These are phyloP conservation scores for Nannizzia gypsea DNA, from an alignment of 2,329 filamentous ascomycete genomes.

Conservation along the genomic window DNA sequence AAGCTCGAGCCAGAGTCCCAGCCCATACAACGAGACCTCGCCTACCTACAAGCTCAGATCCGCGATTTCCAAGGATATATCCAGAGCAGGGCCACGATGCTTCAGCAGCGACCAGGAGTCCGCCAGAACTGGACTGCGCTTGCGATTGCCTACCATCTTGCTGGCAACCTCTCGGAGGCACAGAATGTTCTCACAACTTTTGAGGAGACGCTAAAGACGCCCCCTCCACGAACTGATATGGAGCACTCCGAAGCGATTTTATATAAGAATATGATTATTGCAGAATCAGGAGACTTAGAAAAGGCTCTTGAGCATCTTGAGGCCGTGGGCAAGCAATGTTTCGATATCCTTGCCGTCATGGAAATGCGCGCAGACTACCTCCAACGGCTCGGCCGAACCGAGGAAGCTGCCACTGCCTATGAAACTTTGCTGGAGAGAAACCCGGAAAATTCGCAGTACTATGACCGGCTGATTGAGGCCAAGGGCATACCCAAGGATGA, in stretches of 20 bases:
- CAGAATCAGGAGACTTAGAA: conserved; percentile 71
- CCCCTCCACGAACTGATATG: conserved; percentile 64
- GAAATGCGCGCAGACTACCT: conserved; percentile 80
- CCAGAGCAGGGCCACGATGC: conserved; percentile 75
- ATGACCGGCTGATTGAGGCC: conserved; percentile 59
- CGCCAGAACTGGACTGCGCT: conserved; percentile 97
- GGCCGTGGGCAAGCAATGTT: conserved; percentile 58
- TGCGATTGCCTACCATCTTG: conserved; percentile 81
- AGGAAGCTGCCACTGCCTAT: conserved; percentile 74
- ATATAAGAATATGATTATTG: conserved; percentile 93
- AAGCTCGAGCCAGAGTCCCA: conserved; percentile 84
- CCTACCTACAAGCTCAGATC: conserved; percentile 89
- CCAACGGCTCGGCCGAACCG: conserved; percentile 59
- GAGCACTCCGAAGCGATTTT: conserved; percentile 89
- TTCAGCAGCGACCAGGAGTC: conserved; percentile 67
- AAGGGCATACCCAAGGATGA: conserved; percentile 54
- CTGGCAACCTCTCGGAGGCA: conserved; percentile 72
- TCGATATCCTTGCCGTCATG: conserved; percentile 75
- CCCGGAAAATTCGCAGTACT: conserved; percentile 76
- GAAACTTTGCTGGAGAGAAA: conserved; percentile 73
- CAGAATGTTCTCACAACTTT: conserved; percentile 86
- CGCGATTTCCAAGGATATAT: conserved; percentile 90
- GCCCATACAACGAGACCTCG: conserved; percentile 89
- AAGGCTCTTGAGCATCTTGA: conserved; percentile 80
- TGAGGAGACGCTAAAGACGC: conserved; percentile 79